These are phyloP conservation scores for Cercospora sp. DNA, from an alignment of 2,329 filamentous ascomycete genomes.

Conservation along the genomic window DNA sequence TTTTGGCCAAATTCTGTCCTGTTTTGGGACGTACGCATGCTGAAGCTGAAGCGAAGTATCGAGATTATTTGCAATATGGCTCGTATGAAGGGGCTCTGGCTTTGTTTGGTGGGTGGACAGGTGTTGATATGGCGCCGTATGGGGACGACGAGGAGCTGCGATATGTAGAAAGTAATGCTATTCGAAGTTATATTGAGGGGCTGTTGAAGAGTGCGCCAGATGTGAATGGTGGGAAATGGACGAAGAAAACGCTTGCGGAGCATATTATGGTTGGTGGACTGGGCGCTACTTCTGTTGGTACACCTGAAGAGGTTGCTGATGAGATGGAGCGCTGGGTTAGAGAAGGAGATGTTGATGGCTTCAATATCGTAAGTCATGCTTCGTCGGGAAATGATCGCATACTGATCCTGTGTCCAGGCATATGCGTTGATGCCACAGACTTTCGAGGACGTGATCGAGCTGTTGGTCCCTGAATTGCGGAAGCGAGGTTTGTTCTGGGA, in stretches of 20 bases:
- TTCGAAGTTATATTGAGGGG: constrained; percentile 56
- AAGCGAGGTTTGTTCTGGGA: constrained; percentile 59
- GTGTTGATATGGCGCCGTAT: constrained; percentile 62
- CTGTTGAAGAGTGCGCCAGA: constrained; percentile 59
- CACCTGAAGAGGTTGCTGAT: constrained; percentile 64
- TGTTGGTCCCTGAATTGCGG: constrained; percentile 64
- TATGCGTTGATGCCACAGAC: constrained; percentile 68
- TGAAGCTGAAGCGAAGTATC: constrained; percentile 64
- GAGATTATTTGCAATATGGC: constrained; percentile 62
- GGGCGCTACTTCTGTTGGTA: constrained; percentile 65
- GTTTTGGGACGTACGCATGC: constrained; percentile 66
- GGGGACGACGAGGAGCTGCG: constrained; percentile 64
- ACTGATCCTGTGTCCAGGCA: constrained; percentile 40
- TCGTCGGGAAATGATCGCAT: not conserved
- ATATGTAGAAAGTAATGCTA: constrained; percentile 62
- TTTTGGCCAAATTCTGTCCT: constrained; percentile 65
- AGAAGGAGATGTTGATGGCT: constrained; percentile 71
- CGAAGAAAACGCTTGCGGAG: constrained; percentile 67
- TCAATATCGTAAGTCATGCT: constrained; percentile 62
- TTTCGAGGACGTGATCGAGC: constrained; percentile 67
- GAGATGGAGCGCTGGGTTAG: constrained; percentile 65
- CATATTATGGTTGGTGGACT: constrained; percentile 68
- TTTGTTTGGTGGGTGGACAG: constrained; percentile 74
- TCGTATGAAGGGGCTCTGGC: constrained; percentile 66
- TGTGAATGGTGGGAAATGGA: constrained; percentile 62